A percentile compares a stretch with the other conserved stretches of the same genome.
phyloP scores from a whole-genome alignment of 768 basidiomycete species.

The Hypholoma sublateritium region DNA sequence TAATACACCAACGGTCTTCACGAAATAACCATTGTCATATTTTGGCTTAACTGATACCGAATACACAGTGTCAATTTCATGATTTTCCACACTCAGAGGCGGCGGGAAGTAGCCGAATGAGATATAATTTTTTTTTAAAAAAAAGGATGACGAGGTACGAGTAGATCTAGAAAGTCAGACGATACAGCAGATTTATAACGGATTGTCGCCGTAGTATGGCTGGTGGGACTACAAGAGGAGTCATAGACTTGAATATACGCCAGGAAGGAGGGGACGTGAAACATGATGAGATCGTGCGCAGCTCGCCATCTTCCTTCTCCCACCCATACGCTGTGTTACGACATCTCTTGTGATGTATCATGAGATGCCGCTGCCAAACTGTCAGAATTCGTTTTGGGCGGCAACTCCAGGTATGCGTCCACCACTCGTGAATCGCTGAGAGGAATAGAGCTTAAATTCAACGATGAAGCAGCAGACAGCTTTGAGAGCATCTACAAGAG shows the following conservation, averaged over 20 bases:
- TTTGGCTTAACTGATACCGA: constrained; percentile 8
- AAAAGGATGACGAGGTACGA: too few species aligned
- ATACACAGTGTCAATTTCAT: constrained; percentile 2
- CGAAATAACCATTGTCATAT: constrained; percentile 13
- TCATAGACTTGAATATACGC: background rate
- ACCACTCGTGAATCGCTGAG: background rate
- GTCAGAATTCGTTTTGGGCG: background rate
- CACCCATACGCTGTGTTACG: background rate
- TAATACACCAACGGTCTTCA: constrained; percentile 12
- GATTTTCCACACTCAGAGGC: constrained; percentile 10
- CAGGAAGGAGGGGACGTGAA: background rate
- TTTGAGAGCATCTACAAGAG: background rate
- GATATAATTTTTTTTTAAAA: too few species aligned
- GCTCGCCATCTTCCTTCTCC: background rate
- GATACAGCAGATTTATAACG: too few species aligned
- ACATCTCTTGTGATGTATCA: background rate
- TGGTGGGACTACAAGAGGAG: background rate
- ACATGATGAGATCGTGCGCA: background rate
- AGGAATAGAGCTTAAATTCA: background rate
- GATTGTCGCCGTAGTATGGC: too few species aligned
- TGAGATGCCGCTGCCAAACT: background rate
- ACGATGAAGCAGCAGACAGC: background rate
- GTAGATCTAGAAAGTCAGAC: too few species aligned
- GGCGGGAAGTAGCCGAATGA: background rate
- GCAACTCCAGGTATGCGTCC: background rate